Base-by-base conservation (phyloP, 2,329 filamentous ascomycete species). In the Diaporthe sp. region DNA sequence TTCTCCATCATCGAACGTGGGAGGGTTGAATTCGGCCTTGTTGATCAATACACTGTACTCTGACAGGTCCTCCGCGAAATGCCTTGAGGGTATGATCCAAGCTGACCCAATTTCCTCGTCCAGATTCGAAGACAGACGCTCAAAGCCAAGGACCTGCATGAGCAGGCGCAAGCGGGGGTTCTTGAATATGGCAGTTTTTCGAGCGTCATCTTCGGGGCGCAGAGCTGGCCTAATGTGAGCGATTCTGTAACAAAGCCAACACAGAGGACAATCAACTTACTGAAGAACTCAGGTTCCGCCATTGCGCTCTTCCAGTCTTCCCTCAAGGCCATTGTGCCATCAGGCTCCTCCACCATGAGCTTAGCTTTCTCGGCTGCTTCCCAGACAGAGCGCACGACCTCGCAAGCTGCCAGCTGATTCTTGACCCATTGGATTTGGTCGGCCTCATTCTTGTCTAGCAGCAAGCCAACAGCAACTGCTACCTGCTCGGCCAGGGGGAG, bases 151-250 rank as follows among this genome's bases (percentile, higher is more conserved):
- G 0, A 97, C 88, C 1, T 88, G 93, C 90, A 98, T 93, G 4
- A 99, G 89, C 2, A 98, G 91, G 46, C 96, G 93, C 2, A 98
- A 89, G 80, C 96, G 93, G 13, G 94, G 92, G 83, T 98, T 97
- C 81, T 95, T 97, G 87, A 97, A 97, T 84, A 98, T 92, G 37
- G 95, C 93, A 31, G 89, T 89, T 69, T 92, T 92, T 55, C 92
- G 91, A 67, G 90, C 88, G 61, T 94, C 91, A 57, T 90, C 91
- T 74, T 93, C 91, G 0, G 94, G 88, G 69, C 88, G 89, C 72
- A 95, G 85, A 74, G 85, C 91, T 93, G 79, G 57, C 51, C 7
- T 12, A 17, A 44, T 28, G 59, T 76, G 15, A 77, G 68, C 15
- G 19, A 42, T 8, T 42, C 39, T 44, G 37, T 31, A 17, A 12